These are phyloP conservation scores for Saccharomycopsis vini DNA, from an alignment of 805 yeast species.

Conservation along the genomic window DNA sequence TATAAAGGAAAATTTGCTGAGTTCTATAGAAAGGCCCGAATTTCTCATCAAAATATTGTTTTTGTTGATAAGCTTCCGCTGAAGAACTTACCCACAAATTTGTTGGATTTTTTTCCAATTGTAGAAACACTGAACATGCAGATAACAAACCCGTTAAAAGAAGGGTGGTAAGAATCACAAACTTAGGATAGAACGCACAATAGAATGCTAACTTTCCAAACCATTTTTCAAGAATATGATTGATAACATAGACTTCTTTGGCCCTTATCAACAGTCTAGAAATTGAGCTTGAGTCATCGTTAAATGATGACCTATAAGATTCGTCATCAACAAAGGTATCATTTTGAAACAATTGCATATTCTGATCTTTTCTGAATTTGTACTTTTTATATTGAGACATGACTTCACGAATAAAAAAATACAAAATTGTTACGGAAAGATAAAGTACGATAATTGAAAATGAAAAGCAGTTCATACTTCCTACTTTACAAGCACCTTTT, in stretches of 20 bases:
- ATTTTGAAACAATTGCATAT: conserved; percentile 35
- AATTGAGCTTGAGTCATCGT: conserved; percentile 22
- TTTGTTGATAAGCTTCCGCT: conserved; percentile 61
- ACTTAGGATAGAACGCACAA: conserved; percentile 55
- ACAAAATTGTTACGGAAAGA: conserved; percentile 23
- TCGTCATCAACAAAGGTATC: conserved; percentile 21
- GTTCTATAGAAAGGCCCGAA: conserved; percentile 91
- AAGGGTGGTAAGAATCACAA: conserved; percentile 37
- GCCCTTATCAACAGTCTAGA: conserved; percentile 18
- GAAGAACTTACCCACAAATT: conserved; percentile 83
- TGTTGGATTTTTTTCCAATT: conserved; percentile 72
- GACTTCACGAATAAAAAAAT: conserved; percentile 16
- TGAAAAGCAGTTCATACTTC: conserved; percentile 65
- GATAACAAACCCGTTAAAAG: conserved; percentile 38
- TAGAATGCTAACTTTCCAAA: conserved; percentile 45
- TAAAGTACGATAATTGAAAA: conserved; percentile 50
- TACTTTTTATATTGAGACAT: conserved; percentile 20
- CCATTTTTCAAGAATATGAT: conserved; percentile 36
- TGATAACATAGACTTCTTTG: conserved; percentile 37
- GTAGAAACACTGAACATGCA: conserved; percentile 42
- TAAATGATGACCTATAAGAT: conserved; percentile 21
- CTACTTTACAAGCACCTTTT: conserved; percentile 40
- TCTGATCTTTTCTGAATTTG: conserved; percentile 21
- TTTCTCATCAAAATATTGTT: conserved; percentile 59
- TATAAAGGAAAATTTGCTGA: conserved; percentile 71